phyloP scores from a whole-genome alignment of 2,329 filamentous ascomycete genomes.

The Diaporthe vaccinii region DNA sequence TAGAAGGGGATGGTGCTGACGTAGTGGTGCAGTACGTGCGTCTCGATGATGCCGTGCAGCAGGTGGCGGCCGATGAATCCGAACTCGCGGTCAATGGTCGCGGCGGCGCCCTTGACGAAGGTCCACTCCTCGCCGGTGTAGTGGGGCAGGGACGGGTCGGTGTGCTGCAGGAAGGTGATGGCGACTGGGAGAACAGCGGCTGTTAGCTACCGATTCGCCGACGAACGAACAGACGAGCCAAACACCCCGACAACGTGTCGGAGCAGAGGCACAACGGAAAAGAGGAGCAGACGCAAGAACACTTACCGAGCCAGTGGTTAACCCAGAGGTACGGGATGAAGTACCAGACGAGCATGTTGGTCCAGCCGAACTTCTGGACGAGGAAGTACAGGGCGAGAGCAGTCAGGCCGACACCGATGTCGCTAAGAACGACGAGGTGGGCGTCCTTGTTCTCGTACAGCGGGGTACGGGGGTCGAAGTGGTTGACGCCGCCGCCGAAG shows the following conservation, averaged over 20 bases:
- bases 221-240: background rate
- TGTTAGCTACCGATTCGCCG: conserved; percentile 18
- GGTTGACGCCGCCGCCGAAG: conserved; percentile 85
- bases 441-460: conserved; percentile 94
- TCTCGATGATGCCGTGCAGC: conserved; percentile 97
- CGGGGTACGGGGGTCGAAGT: conserved; percentile 90
- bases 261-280: no score
- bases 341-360: conserved; percentile 95
- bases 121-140: conserved; percentile 91
- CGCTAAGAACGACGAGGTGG: conserved; percentile 86
- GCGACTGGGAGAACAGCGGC: conserved; percentile 72
- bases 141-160: conserved; percentile 93
- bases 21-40: conserved; percentile 98
- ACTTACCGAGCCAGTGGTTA: conserved; percentile 98
- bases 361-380: conserved; percentile 83
- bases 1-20: conserved; percentile 97
- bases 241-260: no score
- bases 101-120: conserved; percentile 92
- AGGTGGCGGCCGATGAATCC: conserved; percentile 93
- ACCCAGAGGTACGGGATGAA: conserved; percentile 96
- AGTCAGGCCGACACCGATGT: conserved; percentile 81
- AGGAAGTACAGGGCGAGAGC: conserved; percentile 74
- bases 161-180: conserved; percentile 98
- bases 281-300: conserved; percentile 1
- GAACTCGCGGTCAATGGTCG: conserved; percentile 97